Conservation (phyloP, 371 early-diverging fungal species). For the Mortierella sp. region DNA sequence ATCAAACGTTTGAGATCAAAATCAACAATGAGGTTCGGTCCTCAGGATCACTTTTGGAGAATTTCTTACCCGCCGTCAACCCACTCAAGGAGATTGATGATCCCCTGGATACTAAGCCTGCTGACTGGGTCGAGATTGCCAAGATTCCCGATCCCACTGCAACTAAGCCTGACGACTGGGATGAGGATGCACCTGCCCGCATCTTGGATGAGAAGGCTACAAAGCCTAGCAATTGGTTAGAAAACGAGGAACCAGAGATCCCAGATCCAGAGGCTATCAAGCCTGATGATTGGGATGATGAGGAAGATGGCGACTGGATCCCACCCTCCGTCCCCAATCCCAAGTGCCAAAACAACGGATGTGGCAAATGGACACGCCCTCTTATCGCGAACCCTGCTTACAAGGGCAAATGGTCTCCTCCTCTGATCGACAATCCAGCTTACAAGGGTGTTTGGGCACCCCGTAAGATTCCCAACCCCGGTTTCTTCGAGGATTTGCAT, state of each 20-base stretch:
- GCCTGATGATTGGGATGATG: conserved; percentile 96
- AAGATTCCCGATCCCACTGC: conserved; percentile 89
- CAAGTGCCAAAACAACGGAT: conserved; percentile 80
- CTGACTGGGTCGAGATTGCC: conserved; percentile 94
- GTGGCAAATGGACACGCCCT: conserved; percentile 74
- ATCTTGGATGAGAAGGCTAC: conserved; percentile 83
- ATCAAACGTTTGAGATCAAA: conserved; percentile 87
- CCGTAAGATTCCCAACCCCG: conserved; percentile 90
- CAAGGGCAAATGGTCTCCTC: conserved; percentile 86
- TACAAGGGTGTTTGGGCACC: conserved; percentile 97
- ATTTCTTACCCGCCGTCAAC: conserved; percentile 82
- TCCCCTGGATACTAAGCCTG: conserved; percentile 90
- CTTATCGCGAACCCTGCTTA: conserved; percentile 88
- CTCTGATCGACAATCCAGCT: conserved; percentile 91
- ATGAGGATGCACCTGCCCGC: conserved; percentile 74
- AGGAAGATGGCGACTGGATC: conserved; percentile 91
- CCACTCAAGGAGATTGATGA: conserved; percentile 95
- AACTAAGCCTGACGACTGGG: conserved; percentile 89
- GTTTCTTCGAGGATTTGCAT: conserved; percentile 75
- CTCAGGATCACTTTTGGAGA: conserved; percentile 83
- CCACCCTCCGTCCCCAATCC: conserved; percentile 82
- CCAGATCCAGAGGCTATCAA: conserved; percentile 90
- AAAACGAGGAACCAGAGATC: conserved; percentile 78
- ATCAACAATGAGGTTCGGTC: conserved; percentile 81
- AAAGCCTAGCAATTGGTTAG: conserved; percentile 94